Base-by-base conservation (phyloP, 2,329 filamentous ascomycete species). In the Trichoderma simmonsii region DNA sequence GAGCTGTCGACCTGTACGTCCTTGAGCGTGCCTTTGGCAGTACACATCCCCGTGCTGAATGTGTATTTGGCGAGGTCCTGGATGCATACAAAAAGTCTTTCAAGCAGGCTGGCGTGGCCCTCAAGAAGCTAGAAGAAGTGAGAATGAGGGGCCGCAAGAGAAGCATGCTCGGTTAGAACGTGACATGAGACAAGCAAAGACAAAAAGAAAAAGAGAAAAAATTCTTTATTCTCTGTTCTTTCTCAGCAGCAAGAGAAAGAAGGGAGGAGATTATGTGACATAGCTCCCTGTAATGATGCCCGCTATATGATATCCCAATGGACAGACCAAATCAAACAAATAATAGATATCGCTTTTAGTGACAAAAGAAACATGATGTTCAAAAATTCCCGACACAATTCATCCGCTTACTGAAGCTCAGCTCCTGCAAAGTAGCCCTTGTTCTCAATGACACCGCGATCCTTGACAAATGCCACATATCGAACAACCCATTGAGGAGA, bases 341-440 rank as follows among this genome's bases (percentile, higher is more conserved):
- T 7, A 56, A 39, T 14, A 64, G 56, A 65, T 15, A 66, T 65
- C 70, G 63, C 70, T 67, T 68, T 51, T 62, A 54, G 56, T 70
- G 28, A 59, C 48, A 34, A 59, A 43, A 62, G 11, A 51, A 28
- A 62, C 34, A 65, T 51, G 26, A 54, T 65, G 60, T 26, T n/a
- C 34, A 48, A 28, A 34, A 30, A 39, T 8, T 7, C 18, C 26
- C 36, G 21, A 26, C n/a, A 68, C 14, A 54, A 24, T 26, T 11
- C 34, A 18, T 15, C 59, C 9, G 11, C 21, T 32, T n/a, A 73
- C 30, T 71, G 48, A 75, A 96, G 82, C 79, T 94, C 91, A 3
- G 95, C 95, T 24, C 91, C 90, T 1, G 95, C 95, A 85, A 98
- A 98, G 82, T 98, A 98, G 8, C 96, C 96, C 85, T 98, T 99